Evolutionary conservation across 768 basidiomycete species (phyloP), one percentile per base, ranked within the genome.

Genomic region (Suillus weaverae): DNA sequence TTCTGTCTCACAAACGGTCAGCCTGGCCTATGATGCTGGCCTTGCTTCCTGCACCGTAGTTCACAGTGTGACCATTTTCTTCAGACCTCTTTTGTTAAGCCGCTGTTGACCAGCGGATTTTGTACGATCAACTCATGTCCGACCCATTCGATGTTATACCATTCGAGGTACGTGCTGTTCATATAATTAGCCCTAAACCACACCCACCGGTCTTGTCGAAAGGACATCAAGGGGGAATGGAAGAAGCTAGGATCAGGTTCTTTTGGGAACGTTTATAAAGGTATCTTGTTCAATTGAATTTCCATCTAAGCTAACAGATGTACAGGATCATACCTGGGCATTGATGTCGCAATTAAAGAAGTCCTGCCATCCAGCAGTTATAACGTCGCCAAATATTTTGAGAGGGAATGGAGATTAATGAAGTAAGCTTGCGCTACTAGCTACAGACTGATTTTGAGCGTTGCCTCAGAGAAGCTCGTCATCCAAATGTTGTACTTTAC

Each of bases 391-490:
- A 99, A 99, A 78, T 99, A 99, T 80, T 97, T 99, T 75, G 94
- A 97, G 72, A 86, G 97, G n/a, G 97, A 99, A 83, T 97, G 95
- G 94, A 85, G 93, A 36, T 86, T 99, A 36, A 97, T 98, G 95
- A 94, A 95, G 83, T 86, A 72, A 66, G 78, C 70, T 1, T 41
- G 26, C 22, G 5, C 48, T 20, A 5, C 30, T 10, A 8, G 33
- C 61, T 30, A 44, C 65, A 71, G 50, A 72, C 43, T 0, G 32
- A 9, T 32, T 22, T 35, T 53, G 18, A 22, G n/a, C 56, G 5
- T 57, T 10, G 26, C 56, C 5, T 30, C 64, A 84, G 86, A 72
- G 92, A 95, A 80, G 90, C 91, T 48, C 84, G 95, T 62, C 95
- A 95, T 77, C 92, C 94, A 10, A 95, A 96, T 72, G 92, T 97